These are phyloP conservation scores for Tolypocladium album DNA, from an alignment of 2,329 filamentous ascomycete species.

Conservation along the genomic window DNA sequence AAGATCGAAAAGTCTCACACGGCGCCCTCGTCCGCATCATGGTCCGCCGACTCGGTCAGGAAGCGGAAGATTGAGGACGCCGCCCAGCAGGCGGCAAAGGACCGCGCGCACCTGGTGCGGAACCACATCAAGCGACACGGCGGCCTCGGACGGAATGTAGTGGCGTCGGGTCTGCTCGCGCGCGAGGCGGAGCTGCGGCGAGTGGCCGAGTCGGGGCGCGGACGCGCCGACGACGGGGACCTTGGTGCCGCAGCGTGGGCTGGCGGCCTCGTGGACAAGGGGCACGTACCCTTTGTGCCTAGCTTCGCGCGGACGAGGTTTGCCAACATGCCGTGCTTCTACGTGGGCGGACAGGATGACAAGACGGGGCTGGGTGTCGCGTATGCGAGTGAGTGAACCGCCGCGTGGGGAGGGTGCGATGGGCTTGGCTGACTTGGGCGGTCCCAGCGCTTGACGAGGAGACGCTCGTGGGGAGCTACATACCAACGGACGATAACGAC, in stretches of 20 bases:
- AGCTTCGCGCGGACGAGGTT: constrained; percentile 13
- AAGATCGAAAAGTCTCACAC: constrained; percentile 49
- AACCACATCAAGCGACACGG: constrained; percentile 26
- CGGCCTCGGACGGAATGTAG: constrained; percentile 20
- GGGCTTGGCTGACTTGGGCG: neutral
- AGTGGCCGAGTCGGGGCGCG: constrained; percentile 9
- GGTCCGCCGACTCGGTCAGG: constrained; percentile 49
- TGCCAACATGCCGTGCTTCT: constrained; percentile 28
- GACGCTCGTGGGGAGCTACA: constrained; percentile 26
- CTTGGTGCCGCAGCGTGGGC: constrained; percentile 25
- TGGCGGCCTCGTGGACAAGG: constrained; percentile 26
- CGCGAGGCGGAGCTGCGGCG: constrained; percentile 13
- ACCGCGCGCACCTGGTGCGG: constrained; percentile 19
- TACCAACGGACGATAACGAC: constrained; percentile 32
- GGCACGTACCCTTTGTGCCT: constrained; percentile 23
- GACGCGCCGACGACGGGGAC: constrained; percentile 12
- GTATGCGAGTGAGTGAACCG: constrained; percentile 30
- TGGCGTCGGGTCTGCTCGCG: constrained; percentile 15
- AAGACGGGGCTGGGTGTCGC: constrained; percentile 29
- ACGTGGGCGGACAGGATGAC: constrained; percentile 25
- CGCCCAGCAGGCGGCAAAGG: constrained; percentile 13
- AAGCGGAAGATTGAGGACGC: constrained; percentile 37
- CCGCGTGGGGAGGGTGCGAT: neutral
- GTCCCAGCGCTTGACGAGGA: constrained; percentile 21
- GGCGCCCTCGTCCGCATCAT: constrained; percentile 37